Conservation (phyloP, 495 filamentous ascomycete genomes). For the Talaromyces adpressus region DNA sequence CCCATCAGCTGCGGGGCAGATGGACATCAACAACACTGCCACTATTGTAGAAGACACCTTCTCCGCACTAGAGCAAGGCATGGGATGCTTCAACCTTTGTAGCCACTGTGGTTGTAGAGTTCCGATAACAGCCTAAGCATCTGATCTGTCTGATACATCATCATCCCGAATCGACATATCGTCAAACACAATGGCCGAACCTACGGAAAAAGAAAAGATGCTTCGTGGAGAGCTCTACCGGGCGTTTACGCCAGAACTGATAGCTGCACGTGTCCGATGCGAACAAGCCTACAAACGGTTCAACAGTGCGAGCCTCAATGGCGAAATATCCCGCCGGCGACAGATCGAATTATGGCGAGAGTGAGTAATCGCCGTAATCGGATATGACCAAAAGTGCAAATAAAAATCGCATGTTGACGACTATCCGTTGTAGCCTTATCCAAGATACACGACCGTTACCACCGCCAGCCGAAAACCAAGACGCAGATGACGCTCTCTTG, state of each 20-base stretch:
- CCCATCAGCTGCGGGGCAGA: not conserved
- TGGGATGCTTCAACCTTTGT: not conserved
- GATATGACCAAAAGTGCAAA: not conserved
- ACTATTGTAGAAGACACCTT: not conserved
- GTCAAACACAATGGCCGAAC: constrained; percentile 14
- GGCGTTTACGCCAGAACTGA: constrained; percentile 48
- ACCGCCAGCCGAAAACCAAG: constrained; percentile 39
- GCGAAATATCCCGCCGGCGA: constrained; percentile 48
- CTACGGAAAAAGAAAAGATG: constrained; percentile 29
- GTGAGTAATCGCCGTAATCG: constrained; percentile 39
- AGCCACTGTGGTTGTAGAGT: not conserved
- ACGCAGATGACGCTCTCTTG: constrained; percentile 55
- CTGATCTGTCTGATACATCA: not conserved
- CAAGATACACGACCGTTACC: constrained; percentile 57
- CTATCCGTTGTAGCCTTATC: constrained; percentile 38
- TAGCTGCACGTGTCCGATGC: constrained; percentile 52
- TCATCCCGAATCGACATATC: not conserved
- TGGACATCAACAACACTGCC: not conserved
- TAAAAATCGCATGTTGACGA: not conserved
- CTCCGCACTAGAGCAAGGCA: not conserved
- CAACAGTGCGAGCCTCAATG: constrained; percentile 42
- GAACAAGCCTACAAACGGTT: constrained; percentile 50
- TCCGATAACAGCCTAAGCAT: not conserved
- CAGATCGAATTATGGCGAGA: constrained; percentile 65
- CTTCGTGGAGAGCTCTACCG: constrained; percentile 37